A percentile compares a stretch with the other conserved stretches of the same genome.
Conservation (phyloP, 73 alveolate species). For the Tetrahymena elliotti region DNA sequence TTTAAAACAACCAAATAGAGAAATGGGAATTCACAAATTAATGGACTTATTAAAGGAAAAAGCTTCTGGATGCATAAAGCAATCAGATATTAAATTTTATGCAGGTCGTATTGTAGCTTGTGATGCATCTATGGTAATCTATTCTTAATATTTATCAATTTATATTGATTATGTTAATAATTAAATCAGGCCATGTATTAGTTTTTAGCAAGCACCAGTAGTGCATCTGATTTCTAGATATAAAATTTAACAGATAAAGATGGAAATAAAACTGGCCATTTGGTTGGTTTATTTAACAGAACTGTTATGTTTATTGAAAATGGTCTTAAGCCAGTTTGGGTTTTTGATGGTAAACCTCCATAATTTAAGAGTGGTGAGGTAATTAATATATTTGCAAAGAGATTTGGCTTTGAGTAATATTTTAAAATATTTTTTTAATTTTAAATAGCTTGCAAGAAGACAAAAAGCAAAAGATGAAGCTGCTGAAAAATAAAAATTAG, state of each 20-base stretch:
- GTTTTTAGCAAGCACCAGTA: constrained; percentile 84
- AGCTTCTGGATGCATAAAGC: constrained; percentile 60
- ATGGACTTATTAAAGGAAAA: constrained; percentile 86
- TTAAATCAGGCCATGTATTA: constrained; percentile 81
- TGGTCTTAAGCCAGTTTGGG: constrained; percentile 95
- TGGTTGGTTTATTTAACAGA: constrained; percentile 91
- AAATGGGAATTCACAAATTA: constrained; percentile 93
- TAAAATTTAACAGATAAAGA: constrained; percentile 85
- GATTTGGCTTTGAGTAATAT: background rate
- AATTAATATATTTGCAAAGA: background rate
- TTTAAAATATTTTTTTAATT: background rate
- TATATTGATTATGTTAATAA: no score
- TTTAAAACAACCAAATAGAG: background rate
- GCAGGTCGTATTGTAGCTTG: constrained; percentile 73
- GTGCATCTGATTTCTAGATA: constrained; percentile 60
- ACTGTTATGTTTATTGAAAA: constrained; percentile 81
- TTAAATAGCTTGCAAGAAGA: constrained; percentile 49
- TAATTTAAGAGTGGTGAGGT: constrained; percentile 67
- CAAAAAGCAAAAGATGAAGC: constrained; percentile 72
- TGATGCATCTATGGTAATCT: constrained; percentile 75
- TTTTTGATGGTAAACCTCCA: constrained; percentile 97
- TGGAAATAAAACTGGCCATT: constrained; percentile 94
- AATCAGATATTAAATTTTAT: constrained; percentile 44
- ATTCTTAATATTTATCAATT: background rate
- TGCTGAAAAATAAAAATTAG: constrained; percentile 59